phyloP scores from a whole-genome alignment of 805 yeast genomes.

The Metschnikowia amazonensis region DNA sequence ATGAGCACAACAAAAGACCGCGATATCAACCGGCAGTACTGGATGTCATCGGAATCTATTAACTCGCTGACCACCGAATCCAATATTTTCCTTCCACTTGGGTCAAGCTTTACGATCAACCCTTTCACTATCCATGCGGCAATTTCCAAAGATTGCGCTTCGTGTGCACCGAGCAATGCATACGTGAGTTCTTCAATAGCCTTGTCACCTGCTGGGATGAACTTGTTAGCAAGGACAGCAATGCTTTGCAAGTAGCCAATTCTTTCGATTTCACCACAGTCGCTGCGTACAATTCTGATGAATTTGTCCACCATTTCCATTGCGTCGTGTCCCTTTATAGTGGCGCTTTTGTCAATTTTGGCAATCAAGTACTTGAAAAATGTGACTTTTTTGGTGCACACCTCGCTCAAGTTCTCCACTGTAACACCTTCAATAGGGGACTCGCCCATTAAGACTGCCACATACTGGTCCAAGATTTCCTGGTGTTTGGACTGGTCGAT shows the following conservation, averaged over 20 bases:
- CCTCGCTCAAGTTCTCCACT: slow-evolving; percentile 19
- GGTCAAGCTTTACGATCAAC: slow-evolving; percentile 54
- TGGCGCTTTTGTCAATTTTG: slow-evolving; percentile 43
- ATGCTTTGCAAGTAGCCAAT: slow-evolving; percentile 51
- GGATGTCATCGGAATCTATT: slow-evolving; percentile 28
- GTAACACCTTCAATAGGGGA: slow-evolving; percentile 9
- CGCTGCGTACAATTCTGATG: slow-evolving; percentile 31
- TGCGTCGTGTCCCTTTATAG: slow-evolving; percentile 12
- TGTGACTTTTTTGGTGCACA: slow-evolving; percentile 33
- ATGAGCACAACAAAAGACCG: slow-evolving; percentile 61
- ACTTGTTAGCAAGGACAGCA: slow-evolving; percentile 52
- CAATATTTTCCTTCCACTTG: slow-evolving; percentile 24
- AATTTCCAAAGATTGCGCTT: slow-evolving; percentile 42
- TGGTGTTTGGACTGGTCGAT: slow-evolving; percentile 45
- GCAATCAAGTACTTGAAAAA: slow-evolving; percentile 43
- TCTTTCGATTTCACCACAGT: slow-evolving; percentile 4
- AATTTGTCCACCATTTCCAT: slow-evolving; percentile 18
- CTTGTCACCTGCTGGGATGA: slow-evolving; percentile 15
- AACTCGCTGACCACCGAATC: slow-evolving; percentile 22
- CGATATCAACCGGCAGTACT: slow-evolving; percentile 30
- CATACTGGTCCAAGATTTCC: slow-evolving; percentile 36
- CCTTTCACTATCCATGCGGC: slow-evolving; percentile 73
- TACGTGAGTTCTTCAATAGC: slow-evolving; percentile 4
- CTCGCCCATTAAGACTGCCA: slow-evolving; percentile 32
- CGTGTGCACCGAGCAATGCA: slow-evolving; percentile 4